A percentile compares a stretch with the other conserved stretches of the same genome.
These are phyloP conservation scores for Carex sylvatica DNA, from an alignment of 202 grass and related monocot genomes.

Conservation along the genomic window DNA sequence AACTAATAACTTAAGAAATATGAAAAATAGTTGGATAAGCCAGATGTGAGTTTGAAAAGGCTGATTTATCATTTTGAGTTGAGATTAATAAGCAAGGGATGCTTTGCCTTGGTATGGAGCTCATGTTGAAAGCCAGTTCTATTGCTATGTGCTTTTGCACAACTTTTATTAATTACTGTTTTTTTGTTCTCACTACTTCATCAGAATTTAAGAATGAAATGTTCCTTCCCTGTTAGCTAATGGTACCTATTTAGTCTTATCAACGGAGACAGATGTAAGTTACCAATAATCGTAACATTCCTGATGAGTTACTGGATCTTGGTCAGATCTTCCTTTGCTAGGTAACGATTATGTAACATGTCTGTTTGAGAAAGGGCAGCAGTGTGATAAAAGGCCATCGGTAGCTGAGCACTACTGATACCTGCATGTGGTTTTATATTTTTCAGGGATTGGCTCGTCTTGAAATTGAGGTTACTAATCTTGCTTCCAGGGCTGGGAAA, in stretches of 20 bases:
- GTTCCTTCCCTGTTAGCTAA: not conserved
- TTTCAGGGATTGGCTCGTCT: slow-evolving; percentile 83
- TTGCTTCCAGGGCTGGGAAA: slow-evolving; percentile 90
- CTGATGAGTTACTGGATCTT: not conserved
- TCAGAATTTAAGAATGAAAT: not conserved
- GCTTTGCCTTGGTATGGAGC: not conserved
- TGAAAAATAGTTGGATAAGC: not conserved
- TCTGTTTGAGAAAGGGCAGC: not conserved
- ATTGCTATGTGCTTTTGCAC: not conserved
- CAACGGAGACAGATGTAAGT: not conserved
- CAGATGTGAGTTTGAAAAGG: not conserved
- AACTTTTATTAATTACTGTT: not conserved
- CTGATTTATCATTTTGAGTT: not conserved
- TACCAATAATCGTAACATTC: not conserved
- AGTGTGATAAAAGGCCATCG: not conserved
- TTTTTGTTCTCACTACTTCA: slow-evolving; percentile 2
- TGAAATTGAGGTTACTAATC: slow-evolving; percentile 98
- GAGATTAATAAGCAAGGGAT: not conserved
- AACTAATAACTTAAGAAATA: not conserved
- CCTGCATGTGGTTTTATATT: slow-evolving; percentile 13
- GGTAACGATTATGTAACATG: not conserved
- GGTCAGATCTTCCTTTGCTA: not conserved
- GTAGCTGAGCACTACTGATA: not conserved
- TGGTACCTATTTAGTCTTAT: not conserved
- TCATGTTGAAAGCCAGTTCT: not conserved